These are phyloP conservation scores for Coniella lustricola DNA, from an alignment of 2,329 filamentous ascomycete genomes.

Conservation along the genomic window DNA sequence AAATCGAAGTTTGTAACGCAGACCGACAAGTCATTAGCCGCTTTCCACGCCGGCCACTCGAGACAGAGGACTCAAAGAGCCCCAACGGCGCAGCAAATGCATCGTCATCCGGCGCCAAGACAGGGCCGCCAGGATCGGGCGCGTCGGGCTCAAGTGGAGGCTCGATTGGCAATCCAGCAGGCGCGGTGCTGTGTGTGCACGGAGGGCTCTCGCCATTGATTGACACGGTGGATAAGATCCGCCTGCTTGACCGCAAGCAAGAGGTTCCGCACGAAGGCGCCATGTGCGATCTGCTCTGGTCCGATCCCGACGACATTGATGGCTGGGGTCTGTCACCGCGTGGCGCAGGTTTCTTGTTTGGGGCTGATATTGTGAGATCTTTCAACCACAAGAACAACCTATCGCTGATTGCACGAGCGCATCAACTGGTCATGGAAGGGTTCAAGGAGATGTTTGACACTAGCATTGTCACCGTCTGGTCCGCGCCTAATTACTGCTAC, in stretches of 20 bases:
- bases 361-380: conserved; percentile 86
- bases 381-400: conserved; percentile 96
- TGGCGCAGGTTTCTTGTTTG: conserved; percentile 92
- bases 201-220: conserved; percentile 87
- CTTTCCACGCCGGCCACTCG: conserved; percentile 47
- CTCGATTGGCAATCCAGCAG: conserved; percentile 60
- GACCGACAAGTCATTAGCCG: conserved; percentile 71
- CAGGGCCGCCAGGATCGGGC: conserved; percentile 71
- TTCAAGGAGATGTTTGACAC: conserved; percentile 99
- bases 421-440: conserved; percentile 98
- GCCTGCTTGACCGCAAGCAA: conserved; percentile 90
- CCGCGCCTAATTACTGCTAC: conserved; percentile 94
- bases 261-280: conserved; percentile 97
- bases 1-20: conserved; percentile 89
- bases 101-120: conserved; percentile 36
- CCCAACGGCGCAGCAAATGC: conserved; percentile 19
- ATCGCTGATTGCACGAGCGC: conserved; percentile 83
- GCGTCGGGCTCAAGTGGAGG: conserved; percentile 64
- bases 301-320: conserved; percentile 94
- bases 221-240: conserved; percentile 91
- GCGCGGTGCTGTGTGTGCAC: conserved; percentile 91
- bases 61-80: conserved; percentile 18
- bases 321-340: conserved; percentile 93
- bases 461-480: conserved; percentile 98
- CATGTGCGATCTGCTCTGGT: conserved; percentile 98